Conservation (phyloP, 768 basidiomycete species). For the Vishniacozyma victoriae region DNA sequence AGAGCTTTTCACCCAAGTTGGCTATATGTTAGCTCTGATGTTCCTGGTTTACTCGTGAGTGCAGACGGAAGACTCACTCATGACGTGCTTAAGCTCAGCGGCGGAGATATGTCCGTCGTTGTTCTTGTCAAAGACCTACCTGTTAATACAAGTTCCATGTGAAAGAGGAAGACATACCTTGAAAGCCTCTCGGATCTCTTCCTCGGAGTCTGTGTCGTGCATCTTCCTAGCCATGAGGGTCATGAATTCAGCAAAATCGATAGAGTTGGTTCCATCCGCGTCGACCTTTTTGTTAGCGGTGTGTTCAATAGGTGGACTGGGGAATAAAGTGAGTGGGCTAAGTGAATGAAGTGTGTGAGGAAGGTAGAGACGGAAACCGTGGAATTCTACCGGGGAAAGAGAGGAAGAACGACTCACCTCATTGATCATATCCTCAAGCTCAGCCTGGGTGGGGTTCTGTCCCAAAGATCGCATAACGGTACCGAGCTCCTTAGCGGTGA, state of each 20-base stretch:
- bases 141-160: background rate
- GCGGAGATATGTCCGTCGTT: slow-evolving; percentile 84
- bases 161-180: slow-evolving; percentile 54
- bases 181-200: slow-evolving; percentile 95
- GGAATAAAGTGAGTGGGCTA: no score
- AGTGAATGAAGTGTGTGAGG: background rate
- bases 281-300: slow-evolving; percentile 57
- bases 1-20: slow-evolving; percentile 69
- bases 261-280: slow-evolving; percentile 79
- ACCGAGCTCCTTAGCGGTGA: slow-evolving; percentile 82
- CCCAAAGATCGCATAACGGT: slow-evolving; percentile 90
- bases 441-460: slow-evolving; percentile 86
- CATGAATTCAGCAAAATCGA: slow-evolving; percentile 75
- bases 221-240: slow-evolving; percentile 84
- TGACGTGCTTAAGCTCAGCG: slow-evolving; percentile 80
- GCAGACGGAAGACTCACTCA: slow-evolving; percentile 66
- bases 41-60: background rate
- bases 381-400: background rate
- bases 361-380: background rate
- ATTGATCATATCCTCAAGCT: slow-evolving; percentile 92
- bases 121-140: slow-evolving; percentile 77
- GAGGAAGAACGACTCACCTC: slow-evolving; percentile 51
- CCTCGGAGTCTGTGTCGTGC: slow-evolving; percentile 86
- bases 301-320: no score
- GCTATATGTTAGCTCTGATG: slow-evolving; percentile 14